Conservation (phyloP, 768 basidiomycete genomes). For the Piloderma croceum region DNA sequence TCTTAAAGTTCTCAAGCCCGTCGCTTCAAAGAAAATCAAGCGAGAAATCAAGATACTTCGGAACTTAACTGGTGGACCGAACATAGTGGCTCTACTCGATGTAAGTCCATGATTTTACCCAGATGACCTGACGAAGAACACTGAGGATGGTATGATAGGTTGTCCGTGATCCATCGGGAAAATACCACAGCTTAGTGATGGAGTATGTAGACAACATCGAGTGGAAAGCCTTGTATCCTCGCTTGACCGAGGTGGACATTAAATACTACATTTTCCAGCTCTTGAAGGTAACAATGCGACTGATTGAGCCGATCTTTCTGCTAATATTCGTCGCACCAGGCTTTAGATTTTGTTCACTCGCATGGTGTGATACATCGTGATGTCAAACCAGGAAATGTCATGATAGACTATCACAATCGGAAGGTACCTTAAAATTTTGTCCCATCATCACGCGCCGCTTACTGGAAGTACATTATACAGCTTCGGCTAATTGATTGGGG, state of each 20-base stretch:
- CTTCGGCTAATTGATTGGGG: conserved; percentile 70
- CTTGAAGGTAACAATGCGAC: conserved; percentile 47
- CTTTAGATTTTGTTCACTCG: conserved; percentile 66
- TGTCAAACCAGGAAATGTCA: conserved; percentile 66
- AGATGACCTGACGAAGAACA: background rate
- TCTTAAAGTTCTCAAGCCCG: conserved; percentile 71
- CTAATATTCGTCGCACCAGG: conserved; percentile 23
- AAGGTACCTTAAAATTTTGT: conserved; percentile 38
- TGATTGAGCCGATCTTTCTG: too few species aligned
- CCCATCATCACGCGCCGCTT: background rate
- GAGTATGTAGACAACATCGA: conserved; percentile 66
- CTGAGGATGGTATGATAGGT: background rate
- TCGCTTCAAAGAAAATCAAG: conserved; percentile 62
- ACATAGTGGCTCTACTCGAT: conserved; percentile 60
- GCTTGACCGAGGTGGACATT: conserved; percentile 59
- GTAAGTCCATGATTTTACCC: conserved; percentile 55
- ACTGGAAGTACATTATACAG: too few species aligned
- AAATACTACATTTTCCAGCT: conserved; percentile 65
- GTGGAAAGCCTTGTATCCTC: conserved; percentile 54
- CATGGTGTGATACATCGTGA: conserved; percentile 70
- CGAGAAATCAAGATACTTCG: conserved; percentile 70
- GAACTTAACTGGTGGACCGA: conserved; percentile 66
- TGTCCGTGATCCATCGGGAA: conserved; percentile 28
- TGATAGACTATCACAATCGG: conserved; percentile 63
- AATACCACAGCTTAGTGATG: conserved; percentile 61